Base-by-base conservation (phyloP, 108 stramenopile species). In the Fistulifera pelliculosa region DNA sequence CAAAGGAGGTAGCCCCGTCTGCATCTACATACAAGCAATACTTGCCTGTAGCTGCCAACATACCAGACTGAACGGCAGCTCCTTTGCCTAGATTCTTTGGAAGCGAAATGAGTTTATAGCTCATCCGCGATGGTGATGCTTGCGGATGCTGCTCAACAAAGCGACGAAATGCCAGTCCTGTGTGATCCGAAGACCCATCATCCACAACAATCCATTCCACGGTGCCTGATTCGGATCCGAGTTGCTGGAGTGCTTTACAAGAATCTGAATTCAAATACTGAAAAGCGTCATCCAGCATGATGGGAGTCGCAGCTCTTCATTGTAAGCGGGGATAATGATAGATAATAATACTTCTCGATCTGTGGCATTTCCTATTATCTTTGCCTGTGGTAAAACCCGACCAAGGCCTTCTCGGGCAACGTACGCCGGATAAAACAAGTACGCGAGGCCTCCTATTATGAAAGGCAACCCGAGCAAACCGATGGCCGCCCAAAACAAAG, bases 321-420 rank as follows among this genome's bases (percentile, higher is more conserved):
- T 95, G 78, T 94, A 94, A 8, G 96, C 96, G 16, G 96, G 96
- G 31, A 97, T 81, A 28, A 97, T 82, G 16, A 97, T 72, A 3
- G 31, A 35, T 35, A 35, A 35, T 35, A 35, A 8, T 6, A 35
- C 31, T 6, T 35, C 31, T 35, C 8, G 6, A 6, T 35, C 31
- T 3, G 31, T 35, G 31, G 6, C 8, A 35, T 35, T 35, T 35
- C 31, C 31, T 35, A 35, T 35, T 35, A 35, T 35, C 6, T 3
- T 35, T 3, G 31, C 31, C 8, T 35, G 31, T 3, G 31, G 31
- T 8, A 35, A 35, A 6, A 35, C 31, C 3, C 31, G 31, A 6
- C 31, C 31, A 35, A 3, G 31, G 31, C 31, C 31, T 35, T 35
- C 31, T 35, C 31, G 31, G 6, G 31, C 31, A 8, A 35, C 31